Evolutionary conservation across 2,329 filamentous ascomycete genomes (phyloP).

Genomic region (Phialophora macrospora): DNA sequence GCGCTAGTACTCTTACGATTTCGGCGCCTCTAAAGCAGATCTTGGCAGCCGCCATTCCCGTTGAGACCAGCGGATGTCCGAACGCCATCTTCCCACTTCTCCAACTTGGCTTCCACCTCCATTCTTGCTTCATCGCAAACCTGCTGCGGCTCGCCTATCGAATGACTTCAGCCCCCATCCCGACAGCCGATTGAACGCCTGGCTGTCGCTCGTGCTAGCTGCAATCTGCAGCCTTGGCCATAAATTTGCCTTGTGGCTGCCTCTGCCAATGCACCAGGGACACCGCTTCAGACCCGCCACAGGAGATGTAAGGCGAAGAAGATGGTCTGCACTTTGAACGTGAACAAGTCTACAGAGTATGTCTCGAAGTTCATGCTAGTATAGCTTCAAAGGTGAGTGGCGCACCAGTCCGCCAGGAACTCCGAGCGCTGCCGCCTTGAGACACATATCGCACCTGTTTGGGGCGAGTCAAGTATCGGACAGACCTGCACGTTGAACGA

Average conservation of each 20-base stretch:
- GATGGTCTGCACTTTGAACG: neutral
- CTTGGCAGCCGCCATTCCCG: slow-evolving; percentile 9
- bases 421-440: neutral
- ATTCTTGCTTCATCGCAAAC: slow-evolving; percentile 7
- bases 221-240: neutral
- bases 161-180: neutral
- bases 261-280: too few species aligned
- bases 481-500: neutral
- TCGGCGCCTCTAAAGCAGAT: slow-evolving; percentile 7
- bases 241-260: neutral
- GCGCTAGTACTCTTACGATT: neutral
- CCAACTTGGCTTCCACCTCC: slow-evolving; percentile 6
- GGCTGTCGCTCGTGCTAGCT: neutral
- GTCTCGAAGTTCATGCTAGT: neutral
- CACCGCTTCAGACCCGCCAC: neutral
- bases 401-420: neutral
- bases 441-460: neutral
- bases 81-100: slow-evolving; percentile 19
- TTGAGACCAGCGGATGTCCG: slow-evolving; percentile 28
- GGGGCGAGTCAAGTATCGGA: neutral
- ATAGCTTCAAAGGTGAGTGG: neutral
- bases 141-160: slow-evolving; percentile 16
- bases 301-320: neutral
- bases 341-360: neutral
- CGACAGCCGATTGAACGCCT: slow-evolving; percentile 16